Conservation (phyloP, 257 asterid species). For the Ilex aquifolium region DNA sequence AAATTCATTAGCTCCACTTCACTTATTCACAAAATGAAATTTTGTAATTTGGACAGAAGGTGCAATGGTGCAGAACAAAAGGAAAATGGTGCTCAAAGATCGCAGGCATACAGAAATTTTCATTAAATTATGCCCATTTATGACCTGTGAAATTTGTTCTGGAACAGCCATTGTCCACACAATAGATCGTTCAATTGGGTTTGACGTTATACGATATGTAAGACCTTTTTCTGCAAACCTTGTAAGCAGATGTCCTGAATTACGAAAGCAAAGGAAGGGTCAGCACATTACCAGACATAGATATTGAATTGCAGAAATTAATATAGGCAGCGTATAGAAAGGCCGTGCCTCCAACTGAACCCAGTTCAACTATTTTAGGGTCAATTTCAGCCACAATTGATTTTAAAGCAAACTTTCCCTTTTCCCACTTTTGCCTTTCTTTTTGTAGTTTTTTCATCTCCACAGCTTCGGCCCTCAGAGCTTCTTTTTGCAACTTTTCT, state of each 20-base stretch:
- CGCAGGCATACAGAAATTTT: conserved; percentile 4
- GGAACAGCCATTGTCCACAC: conserved; percentile 73
- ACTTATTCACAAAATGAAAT: no score
- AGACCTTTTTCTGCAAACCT: conserved; percentile 80
- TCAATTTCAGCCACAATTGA: conserved; percentile 92
- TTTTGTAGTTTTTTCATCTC: conserved; percentile 57
- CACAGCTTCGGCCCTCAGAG: conserved; percentile 81
- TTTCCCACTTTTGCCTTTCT: conserved; percentile 90
- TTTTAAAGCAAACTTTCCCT: conserved; percentile 75
- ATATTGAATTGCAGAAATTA: conserved; percentile 7
- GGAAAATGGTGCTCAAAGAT: neutral
- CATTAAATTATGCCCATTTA: conserved; percentile 3
- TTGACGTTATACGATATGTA: conserved; percentile 65
- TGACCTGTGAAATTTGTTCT: conserved; percentile 55
- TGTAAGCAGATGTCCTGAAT: conserved; percentile 75
- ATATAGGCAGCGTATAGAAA: conserved; percentile 9
- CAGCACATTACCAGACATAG: conserved; percentile 10
- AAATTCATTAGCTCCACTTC: no score
- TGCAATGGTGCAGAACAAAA: neutral
- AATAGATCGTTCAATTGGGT: conserved; percentile 70
- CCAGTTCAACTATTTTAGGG: conserved; percentile 64
- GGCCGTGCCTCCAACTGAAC: conserved; percentile 72
- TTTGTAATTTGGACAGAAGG: no score
- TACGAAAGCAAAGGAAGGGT: conserved; percentile 26
- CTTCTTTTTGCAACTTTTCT: conserved; percentile 81